phyloP scores from a whole-genome alignment of 129 eudicot species.

The Artemisia argyi region DNA sequence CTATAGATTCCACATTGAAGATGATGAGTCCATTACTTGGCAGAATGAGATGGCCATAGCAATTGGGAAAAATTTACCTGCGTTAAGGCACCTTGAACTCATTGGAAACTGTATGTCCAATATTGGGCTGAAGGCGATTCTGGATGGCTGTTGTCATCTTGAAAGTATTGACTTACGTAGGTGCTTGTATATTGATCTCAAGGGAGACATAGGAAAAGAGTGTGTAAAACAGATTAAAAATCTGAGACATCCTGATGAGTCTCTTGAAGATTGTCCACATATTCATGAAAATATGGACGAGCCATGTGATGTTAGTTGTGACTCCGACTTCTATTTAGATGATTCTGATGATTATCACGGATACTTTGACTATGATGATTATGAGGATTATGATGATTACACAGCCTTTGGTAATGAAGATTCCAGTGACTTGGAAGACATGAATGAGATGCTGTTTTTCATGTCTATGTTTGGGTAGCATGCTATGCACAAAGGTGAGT shows the following conservation, averaged over 20 bases:
- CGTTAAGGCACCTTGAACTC: conserved; percentile 16
- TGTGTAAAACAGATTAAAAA: conserved; percentile 1
- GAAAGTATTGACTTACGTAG: conserved; percentile 3
- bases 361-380: background rate
- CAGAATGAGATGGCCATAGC: too few species aligned
- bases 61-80: background rate
- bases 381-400: background rate
- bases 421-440: background rate
- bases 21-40: too few species aligned
- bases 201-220: background rate
- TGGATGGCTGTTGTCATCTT: conserved; percentile 16
- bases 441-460: conserved; percentile 2
- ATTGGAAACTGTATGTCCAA: background rate
- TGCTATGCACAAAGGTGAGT: background rate
- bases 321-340: background rate
- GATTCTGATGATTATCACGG: background rate
- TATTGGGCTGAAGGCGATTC: conserved; percentile 14
- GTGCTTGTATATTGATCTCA: background rate
- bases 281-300: background rate
- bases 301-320: background rate
- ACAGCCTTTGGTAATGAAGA: background rate
- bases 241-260: conserved; percentile 7
- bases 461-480: background rate
- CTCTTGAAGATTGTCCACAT: background rate
- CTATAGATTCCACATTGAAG: too few species aligned